A percentile compares a stretch with the other conserved stretches of the same genome.
Evolutionary conservation across 306 rosid genomes (phyloP).

Genomic region (Sindora glabra): DNA sequence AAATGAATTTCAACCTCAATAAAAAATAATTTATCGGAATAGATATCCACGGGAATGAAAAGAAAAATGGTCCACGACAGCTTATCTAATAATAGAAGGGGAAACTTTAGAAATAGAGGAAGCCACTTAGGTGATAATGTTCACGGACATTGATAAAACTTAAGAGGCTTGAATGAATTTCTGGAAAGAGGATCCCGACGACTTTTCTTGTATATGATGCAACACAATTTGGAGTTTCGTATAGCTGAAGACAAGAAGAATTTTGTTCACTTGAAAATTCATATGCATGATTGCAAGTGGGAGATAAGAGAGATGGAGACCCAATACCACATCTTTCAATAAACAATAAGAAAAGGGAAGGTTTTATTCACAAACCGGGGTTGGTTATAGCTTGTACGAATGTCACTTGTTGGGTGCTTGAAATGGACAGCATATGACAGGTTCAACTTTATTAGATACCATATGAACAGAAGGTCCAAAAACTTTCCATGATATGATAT

Average conservation of each 20-base stretch:
- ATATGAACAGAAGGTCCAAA: constrained; percentile 12
- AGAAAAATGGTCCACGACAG: not conserved
- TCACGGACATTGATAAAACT: constrained; percentile 10
- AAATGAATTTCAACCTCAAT: too few relatives aligned
- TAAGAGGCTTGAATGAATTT: constrained; percentile 22
- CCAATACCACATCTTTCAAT: constrained; percentile 23
- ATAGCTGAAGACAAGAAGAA: constrained; percentile 39
- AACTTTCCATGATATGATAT: constrained; percentile 18
- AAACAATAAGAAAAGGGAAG: constrained; percentile 3
- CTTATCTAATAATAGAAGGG: not conserved
- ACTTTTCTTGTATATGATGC: constrained; percentile 20
- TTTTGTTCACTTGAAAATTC: constrained; percentile 33
- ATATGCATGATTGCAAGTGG: constrained; percentile 50
- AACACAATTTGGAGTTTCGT: constrained; percentile 44
- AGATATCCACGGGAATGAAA: not conserved
- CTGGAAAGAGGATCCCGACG: not conserved
- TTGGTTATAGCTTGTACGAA: constrained; percentile 5
- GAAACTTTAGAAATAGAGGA: not conserved
- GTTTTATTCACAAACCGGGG: constrained; percentile 1
- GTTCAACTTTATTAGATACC: constrained; percentile 14
- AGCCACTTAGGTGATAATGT: not conserved
- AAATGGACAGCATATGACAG: constrained; percentile 28
- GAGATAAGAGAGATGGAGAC: constrained; percentile 33
- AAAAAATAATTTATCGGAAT: too few relatives aligned
- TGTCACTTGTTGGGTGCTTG: constrained; percentile 22